Evolutionary conservation across 2,329 filamentous ascomycete species (phyloP), one percentile per base, ranked within the genome.

Genomic region (Cladophialophora exuberans): DNA sequence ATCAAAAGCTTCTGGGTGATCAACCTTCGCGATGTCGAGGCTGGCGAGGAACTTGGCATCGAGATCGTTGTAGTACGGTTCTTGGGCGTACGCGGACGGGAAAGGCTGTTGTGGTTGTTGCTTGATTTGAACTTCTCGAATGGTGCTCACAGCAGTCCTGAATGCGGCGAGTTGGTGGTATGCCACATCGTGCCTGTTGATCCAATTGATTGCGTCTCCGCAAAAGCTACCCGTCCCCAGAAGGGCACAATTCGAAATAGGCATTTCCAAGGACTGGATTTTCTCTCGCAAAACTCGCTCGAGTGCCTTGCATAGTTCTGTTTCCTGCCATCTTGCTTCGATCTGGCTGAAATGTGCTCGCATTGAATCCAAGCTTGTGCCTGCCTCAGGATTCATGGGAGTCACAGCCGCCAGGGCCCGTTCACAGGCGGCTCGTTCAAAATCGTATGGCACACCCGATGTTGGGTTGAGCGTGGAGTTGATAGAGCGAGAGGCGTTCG

Each of bases 1-100:
- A 0, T 75, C 67, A 61, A 83, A 85, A 0, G 77, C 85, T 0
- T 52, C 64, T 0, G 86, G 86, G 1, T 79, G 73, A 1, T 70
- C 43, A 26, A 78, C 62, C 22, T 73, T 68, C n/a, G 61, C 67
- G 43, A 77, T 69, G 6, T 63, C 62, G 4, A 73, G 62, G 6
- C 64, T 65, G 4, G 62, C 36, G 3, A 78, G 68, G 10, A 78
- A 69, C 5, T 64, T 51, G 9, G 54, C 63, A 43, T 79, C 76
- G 15, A 74, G 64, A 1, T 56, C 33, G 55, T 74, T 78, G 64
- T 78, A 81, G n/a, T 83, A 81, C 0, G 86, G 77, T 18, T 75
- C 71, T 54, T 74, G 65, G 23, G 86, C 77, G 60, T 85, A 86
- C 0, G 70, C 67, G 30, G 2, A 20, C 26, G 44, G 33, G n/a